These are phyloP conservation scores for Backusella circina DNA, from an alignment of 192 early-diverging fungal species.

Conservation along the genomic window DNA sequence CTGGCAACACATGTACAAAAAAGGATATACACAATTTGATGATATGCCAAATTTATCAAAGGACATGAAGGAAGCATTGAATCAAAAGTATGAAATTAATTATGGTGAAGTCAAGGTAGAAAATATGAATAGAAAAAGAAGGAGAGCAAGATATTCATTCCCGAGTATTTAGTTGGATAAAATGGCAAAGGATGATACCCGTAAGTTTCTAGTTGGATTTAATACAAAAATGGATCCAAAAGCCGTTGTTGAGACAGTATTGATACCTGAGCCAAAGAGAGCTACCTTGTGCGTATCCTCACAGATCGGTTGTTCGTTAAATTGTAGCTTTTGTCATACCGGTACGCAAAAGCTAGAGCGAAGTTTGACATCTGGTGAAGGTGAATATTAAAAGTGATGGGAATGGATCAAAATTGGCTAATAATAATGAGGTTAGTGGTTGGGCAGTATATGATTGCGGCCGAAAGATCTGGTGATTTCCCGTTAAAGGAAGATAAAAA, in stretches of 20 bases:
- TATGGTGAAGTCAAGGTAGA: constrained; percentile 53
- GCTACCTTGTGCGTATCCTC: constrained; percentile 79
- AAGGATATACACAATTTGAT: constrained; percentile 58
- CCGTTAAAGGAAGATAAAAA: constrained; percentile 41
- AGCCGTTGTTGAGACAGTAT: constrained; percentile 70
- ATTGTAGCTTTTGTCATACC: constrained; percentile 88
- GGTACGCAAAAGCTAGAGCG: constrained; percentile 82
- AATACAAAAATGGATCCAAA: constrained; percentile 44
- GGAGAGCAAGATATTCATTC: not conserved
- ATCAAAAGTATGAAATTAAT: constrained; percentile 46
- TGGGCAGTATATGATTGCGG: constrained; percentile 67
- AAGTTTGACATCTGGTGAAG: constrained; percentile 69
- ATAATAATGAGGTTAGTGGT: constrained; percentile 35
- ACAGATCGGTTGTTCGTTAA: constrained; percentile 84
- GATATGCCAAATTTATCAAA: constrained; percentile 66
- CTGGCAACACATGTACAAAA: constrained; percentile 42
- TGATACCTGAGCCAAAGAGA: constrained; percentile 64
- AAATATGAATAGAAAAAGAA: not conserved
- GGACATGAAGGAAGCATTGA: constrained; percentile 43
- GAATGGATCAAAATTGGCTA: not conserved
- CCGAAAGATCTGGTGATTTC: constrained; percentile 57
- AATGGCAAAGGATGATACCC: constrained; percentile 54
- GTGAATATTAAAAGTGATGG: constrained; percentile 23
- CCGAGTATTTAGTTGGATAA: constrained; percentile 30
- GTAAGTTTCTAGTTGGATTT: constrained; percentile 61